Percentiles rank a stretch among this genome's conserved stretches.
These are phyloP conservation scores for Amanita pseudoporphyria DNA, from an alignment of 768 basidiomycete genomes.

Conservation along the genomic window DNA sequence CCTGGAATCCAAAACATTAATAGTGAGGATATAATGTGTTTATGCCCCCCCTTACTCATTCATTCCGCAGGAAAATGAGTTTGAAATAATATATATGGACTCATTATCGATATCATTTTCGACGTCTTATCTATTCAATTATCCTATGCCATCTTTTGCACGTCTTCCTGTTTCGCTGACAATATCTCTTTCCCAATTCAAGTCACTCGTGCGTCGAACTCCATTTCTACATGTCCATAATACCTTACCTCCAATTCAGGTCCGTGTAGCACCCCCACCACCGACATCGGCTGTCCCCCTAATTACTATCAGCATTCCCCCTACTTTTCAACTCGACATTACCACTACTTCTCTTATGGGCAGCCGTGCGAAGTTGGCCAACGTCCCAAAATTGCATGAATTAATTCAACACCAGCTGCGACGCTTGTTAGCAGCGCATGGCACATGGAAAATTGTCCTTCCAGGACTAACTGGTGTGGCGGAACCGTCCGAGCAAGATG, in stretches of 20 bases:
- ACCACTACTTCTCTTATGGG: conserved; percentile 90
- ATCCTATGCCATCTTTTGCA: conserved; percentile 74
- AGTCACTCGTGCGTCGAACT: conserved; percentile 43
- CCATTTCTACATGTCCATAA: neutral
- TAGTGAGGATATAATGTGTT: conserved; percentile 10
- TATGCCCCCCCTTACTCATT: conserved; percentile 3
- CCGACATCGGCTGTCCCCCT: conserved; percentile 43
- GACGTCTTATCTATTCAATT: conserved; percentile 79
- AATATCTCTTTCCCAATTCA: conserved; percentile 67
- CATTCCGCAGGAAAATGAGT: conserved; percentile 56
- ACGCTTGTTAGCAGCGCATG: conserved; percentile 45
- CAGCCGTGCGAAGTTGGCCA: conserved; percentile 92
- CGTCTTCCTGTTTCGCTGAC: conserved; percentile 76
- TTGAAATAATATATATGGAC: conserved; percentile 81
- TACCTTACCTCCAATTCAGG: conserved; percentile 25
- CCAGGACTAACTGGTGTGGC: conserved; percentile 46
- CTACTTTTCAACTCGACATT: conserved; percentile 81
- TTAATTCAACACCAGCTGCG: conserved; percentile 82
- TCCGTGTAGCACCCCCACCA: conserved; percentile 54
- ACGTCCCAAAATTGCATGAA: conserved; percentile 96
- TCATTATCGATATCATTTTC: conserved; percentile 74
- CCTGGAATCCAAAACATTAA: conserved; percentile 10
- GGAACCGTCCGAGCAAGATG: too few relatives aligned
- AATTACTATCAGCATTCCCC: conserved; percentile 66
- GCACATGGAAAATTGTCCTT: conserved; percentile 58